These are phyloP conservation scores for Pythium coloratum DNA, from an alignment of 352 stramenopile genomes.

Conservation along the genomic window DNA sequence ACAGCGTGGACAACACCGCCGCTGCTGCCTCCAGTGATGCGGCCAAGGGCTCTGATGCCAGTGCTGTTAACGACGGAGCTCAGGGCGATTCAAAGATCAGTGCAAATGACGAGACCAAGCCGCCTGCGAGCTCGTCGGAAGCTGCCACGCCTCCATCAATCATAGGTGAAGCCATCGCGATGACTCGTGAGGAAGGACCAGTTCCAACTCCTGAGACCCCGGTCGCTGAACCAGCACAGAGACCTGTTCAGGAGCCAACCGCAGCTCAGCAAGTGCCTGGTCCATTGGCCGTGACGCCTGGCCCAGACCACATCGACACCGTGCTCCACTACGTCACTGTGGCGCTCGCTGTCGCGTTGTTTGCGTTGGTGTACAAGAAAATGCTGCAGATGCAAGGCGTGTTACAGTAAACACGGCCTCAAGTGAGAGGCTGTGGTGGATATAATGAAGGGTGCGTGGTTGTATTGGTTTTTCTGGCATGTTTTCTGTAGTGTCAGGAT, in stretches of 20 bases:
- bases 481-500: neutral
- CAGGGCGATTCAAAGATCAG: neutral
- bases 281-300: slow-evolving; percentile 21
- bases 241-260: neutral
- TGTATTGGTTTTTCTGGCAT: neutral
- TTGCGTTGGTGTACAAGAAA: slow-evolving; percentile 80
- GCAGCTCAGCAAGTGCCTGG: neutral
- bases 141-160: slow-evolving; percentile 2
- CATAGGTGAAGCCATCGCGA: slow-evolving; percentile 18
- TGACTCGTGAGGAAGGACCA: slow-evolving; percentile 4
- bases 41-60: neutral
- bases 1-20: slow-evolving; percentile 52
- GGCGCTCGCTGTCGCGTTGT: slow-evolving; percentile 62
- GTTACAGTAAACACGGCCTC: slow-evolving; percentile 29
- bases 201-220: neutral
- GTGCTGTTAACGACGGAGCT: neutral
- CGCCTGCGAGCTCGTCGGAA: neutral
- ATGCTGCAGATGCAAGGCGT: slow-evolving; percentile 76
- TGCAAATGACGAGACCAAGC: neutral
- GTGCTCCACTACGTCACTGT: slow-evolving; percentile 73
- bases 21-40: neutral
- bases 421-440: neutral
- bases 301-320: slow-evolving; percentile 50
- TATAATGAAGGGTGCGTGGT: neutral
- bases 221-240: neutral